These are phyloP conservation scores for Abelmoschus esculentus DNA, from an alignment of 345 rosid species.

Conservation along the genomic window DNA sequence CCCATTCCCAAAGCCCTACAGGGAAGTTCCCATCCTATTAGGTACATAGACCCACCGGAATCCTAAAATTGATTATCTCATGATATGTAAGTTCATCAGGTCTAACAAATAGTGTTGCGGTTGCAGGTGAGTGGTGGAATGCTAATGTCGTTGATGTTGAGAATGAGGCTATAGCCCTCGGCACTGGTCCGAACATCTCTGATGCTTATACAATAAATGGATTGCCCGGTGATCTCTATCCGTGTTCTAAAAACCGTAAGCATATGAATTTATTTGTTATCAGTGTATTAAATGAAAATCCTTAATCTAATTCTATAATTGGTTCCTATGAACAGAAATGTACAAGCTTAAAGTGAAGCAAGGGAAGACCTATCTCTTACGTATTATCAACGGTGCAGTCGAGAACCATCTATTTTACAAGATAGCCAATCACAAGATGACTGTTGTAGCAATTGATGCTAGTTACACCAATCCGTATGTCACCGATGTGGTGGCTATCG, in stretches of 20 bases:
- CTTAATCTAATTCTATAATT: neutral
- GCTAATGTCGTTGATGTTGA: conserved; percentile 53
- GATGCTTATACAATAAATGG: conserved; percentile 88
- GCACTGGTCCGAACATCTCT: conserved; percentile 49
- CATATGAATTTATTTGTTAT: neutral
- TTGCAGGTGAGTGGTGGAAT: conserved; percentile 89
- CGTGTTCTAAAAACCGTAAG: conserved; percentile 53
- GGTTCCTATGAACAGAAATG: conserved; percentile 25
- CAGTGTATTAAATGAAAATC: no score
- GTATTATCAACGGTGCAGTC: conserved; percentile 77
- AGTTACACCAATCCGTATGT: no score
- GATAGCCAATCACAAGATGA: no score
- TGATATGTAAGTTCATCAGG: no score
- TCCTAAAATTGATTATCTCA: no score
- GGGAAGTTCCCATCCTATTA: no score
- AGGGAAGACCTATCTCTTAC: conserved; percentile 71
- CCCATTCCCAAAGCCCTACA: no score
- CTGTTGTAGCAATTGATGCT: no score
- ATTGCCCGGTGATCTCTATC: conserved; percentile 72
- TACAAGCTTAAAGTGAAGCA: conserved; percentile 43
- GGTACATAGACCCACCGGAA: no score
- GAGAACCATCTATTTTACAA: no score
- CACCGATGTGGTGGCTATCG: no score
- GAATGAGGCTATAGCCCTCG: conserved; percentile 42
- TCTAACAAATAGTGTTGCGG: neutral